These are phyloP conservation scores for Cymbopogon flexuosus DNA, from an alignment of 202 grass and related monocot genomes.

Conservation along the genomic window DNA sequence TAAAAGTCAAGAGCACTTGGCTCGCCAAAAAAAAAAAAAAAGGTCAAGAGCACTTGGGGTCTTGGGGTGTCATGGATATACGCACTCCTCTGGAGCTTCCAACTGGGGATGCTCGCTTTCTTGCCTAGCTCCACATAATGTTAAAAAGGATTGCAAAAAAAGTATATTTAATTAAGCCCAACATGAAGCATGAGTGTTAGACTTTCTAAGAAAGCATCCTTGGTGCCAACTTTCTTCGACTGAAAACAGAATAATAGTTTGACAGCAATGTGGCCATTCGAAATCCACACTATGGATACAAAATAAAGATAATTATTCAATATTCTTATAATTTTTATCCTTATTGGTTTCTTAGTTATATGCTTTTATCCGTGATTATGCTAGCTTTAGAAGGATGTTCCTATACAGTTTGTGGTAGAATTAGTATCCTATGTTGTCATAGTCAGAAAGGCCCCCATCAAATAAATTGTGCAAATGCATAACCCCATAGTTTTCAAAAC, in stretches of 20 bases:
- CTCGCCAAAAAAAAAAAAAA: too few species aligned
- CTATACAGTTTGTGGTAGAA: background rate
- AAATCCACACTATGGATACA: background rate
- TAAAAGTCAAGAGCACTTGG: conserved; percentile 26
- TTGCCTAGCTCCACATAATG: background rate
- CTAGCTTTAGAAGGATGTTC: background rate
- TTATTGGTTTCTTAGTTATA: background rate
- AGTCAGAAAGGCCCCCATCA: conserved; percentile 33
- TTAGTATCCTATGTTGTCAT: conserved; percentile 23
- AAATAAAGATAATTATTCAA: background rate
- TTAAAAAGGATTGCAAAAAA: background rate
- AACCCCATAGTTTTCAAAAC: conserved; percentile 44
- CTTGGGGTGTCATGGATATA: background rate
- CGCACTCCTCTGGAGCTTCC: conserved; percentile 2
- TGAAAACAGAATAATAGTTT: background rate
- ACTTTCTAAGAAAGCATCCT: background rate
- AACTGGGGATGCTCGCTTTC: background rate
- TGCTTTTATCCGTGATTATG: background rate
- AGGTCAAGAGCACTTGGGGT: too few species aligned
- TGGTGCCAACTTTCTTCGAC: background rate
- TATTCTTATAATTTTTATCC: background rate
- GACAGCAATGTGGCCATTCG: too few species aligned
- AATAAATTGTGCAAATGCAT: conserved; percentile 38
- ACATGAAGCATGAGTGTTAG: background rate
- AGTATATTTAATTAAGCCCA: background rate